These are phyloP conservation scores for Kalmusia sp. DNA, from an alignment of 2,329 filamentous ascomycete genomes.

Conservation along the genomic window DNA sequence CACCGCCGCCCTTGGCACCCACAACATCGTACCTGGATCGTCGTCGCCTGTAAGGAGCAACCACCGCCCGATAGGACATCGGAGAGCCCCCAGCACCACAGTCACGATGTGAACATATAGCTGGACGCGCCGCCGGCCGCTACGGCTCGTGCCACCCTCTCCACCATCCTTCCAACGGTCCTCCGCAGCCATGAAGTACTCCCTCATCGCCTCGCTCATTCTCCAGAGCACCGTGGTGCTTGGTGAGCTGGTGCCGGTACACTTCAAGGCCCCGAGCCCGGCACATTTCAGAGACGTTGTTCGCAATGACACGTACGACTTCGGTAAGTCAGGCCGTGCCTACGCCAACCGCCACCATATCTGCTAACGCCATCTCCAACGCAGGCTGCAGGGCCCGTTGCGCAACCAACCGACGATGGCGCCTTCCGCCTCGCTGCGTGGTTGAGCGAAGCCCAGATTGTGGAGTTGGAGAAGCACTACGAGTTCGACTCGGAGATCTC, in stretches of 20 bases:
- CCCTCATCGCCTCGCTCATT: constrained; percentile 35
- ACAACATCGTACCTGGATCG: constrained; percentile 1
- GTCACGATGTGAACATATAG: constrained; percentile 1
- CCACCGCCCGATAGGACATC: constrained; percentile 3
- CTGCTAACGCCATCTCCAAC: not conserved
- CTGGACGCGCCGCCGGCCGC: not conserved
- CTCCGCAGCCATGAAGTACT: constrained; percentile 36
- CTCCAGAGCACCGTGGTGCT: constrained; percentile 37
- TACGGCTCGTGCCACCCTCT: not conserved
- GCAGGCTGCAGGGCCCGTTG: constrained; percentile 38
- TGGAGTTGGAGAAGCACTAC: constrained; percentile 36
- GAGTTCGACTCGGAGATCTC: constrained; percentile 27
- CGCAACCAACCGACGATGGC: constrained; percentile 36
- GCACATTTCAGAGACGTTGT: constrained; percentile 42
- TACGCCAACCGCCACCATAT: not conserved
- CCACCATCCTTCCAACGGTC: constrained; percentile 7
- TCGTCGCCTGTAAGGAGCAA: constrained; percentile 4
- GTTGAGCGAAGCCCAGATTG: constrained; percentile 42
- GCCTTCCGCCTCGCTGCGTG: constrained; percentile 41
- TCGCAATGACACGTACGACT: constrained; percentile 43
- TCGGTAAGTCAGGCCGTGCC: constrained; percentile 19
- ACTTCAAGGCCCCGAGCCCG: constrained; percentile 38
- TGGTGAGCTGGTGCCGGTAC: constrained; percentile 36
- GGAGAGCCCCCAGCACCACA: too few species aligned
- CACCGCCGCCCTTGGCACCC: not conserved